Base-by-base conservation (phyloP, 2,329 filamentous ascomycete genomes). In the Pyrenophora seminiperda region DNA sequence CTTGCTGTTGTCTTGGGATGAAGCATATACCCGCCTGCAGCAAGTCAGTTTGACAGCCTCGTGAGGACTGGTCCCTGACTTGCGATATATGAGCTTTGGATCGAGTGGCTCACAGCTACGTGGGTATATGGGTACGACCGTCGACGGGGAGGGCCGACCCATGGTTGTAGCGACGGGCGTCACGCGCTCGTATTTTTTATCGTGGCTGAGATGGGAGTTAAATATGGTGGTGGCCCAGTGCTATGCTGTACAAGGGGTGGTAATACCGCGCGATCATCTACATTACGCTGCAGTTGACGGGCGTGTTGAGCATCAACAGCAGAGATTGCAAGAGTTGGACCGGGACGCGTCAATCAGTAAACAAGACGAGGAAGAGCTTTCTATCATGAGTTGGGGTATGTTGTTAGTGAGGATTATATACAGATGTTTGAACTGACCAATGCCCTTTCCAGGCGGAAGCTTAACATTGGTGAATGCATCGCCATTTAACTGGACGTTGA, bases 381-480 rank as follows among this genome's bases (percentile, higher is more conserved):
- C 49, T 15, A 62, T 43, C 17, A 70, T 68, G 65, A 63, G 64
- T 51, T 63, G 58, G 50, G 66, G 66, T 66, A 60, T 27, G 49
- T 33, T 37, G 22, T 29, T 4, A 27, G 24, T 27, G 9, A 27
- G 24, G 9, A 27, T 27, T 10, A 4, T 27, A 27, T 27, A 27
- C 24, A 9, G 10, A 27, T 4, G 10, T 1, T 3, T 27, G 9
- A 27, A 27, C 45, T 49, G 14, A 41, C 30, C 4, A 17, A 2
- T 22, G n/a, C 33, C 4, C 15, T 27, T 10, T 27, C 38, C 37
- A 67, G 71, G 68, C 36, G 72, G 73, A 47, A 68, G 59, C 22
- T 58, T 76, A 36, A 71, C 72, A 10, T 46, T 76, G 18, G 59
- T 76, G 39, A 76, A 76, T 59, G 73, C 72, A 15, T 74, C 71